phyloP scores from a whole-genome alignment of 371 early-diverging fungal species.

The Mortierella polycephala region DNA sequence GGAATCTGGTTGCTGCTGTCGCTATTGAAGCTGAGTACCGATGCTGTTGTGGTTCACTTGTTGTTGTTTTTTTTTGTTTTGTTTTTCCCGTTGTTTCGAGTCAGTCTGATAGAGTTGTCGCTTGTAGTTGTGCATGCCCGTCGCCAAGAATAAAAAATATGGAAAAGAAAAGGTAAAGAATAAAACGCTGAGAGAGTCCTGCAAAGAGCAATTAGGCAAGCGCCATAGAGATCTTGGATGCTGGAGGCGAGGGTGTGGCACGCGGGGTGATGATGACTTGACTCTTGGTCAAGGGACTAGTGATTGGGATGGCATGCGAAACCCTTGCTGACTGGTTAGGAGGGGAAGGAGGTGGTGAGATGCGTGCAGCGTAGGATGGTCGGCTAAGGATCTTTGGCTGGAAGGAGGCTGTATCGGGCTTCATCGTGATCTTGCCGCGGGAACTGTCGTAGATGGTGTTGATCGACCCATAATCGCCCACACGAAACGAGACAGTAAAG shows the following conservation, averaged over 20 bases:
- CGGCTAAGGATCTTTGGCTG: constrained; percentile 19
- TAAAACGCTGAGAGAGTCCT: not conserved
- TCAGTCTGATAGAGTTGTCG: constrained; percentile 7
- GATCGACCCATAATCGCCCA: constrained; percentile 78
- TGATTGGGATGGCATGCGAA: constrained; percentile 53
- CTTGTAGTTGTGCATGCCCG: constrained; percentile 23
- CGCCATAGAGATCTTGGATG: constrained; percentile 41
- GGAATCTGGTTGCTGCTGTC: too few relatives aligned
- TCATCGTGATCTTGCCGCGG: too few relatives aligned
- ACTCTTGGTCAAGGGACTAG: constrained; percentile 59
- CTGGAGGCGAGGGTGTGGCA: constrained; percentile 41
- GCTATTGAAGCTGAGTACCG: too few relatives aligned
- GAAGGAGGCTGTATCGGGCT: too few relatives aligned
- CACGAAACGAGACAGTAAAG: constrained; percentile 73
- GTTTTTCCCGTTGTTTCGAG: not conserved
- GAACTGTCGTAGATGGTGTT: constrained; percentile 65
- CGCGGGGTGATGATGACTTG: constrained; percentile 51
- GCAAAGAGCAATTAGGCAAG: constrained; percentile 17
- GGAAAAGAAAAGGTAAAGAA: not conserved
- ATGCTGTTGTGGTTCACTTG: constrained; percentile 4
- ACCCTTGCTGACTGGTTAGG: constrained; percentile 35
- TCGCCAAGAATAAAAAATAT: not conserved
- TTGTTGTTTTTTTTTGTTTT: not conserved
- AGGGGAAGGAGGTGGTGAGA: constrained; percentile 62
- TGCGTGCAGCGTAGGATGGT: constrained; percentile 60